Conservation (phyloP, 2,329 filamentous ascomycete genomes). For the Endoconidiophora laricicola region DNA sequence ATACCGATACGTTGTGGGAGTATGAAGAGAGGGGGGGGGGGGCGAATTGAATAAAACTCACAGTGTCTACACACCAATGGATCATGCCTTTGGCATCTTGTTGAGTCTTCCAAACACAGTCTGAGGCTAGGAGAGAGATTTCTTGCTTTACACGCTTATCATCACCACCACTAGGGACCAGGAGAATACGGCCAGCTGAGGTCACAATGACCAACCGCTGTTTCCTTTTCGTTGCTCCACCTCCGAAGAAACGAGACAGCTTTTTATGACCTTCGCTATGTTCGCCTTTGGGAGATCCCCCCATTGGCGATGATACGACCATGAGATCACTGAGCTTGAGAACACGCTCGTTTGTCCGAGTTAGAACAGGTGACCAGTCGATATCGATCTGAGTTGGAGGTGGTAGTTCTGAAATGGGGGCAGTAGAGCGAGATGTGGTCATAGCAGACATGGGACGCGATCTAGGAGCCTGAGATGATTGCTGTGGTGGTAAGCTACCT, state of each 20-base stretch:
- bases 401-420: constrained; percentile 85
- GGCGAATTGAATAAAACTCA: constrained; percentile 34
- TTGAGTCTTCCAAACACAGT: constrained; percentile 63
- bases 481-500: neutral
- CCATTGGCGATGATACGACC: constrained; percentile 62
- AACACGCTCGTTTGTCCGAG: constrained; percentile 80
- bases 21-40: no score
- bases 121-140: constrained; percentile 61
- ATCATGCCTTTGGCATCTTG: constrained; percentile 75
- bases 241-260: constrained; percentile 83
- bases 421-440: constrained; percentile 39
- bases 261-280: constrained; percentile 57
- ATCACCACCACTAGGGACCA: constrained; percentile 81
- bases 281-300: constrained; percentile 54
- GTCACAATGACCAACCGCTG: constrained; percentile 92
- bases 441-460: constrained; percentile 1
- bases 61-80: constrained; percentile 83
- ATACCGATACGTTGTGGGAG: neutral
- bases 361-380: constrained; percentile 94
- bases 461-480: neutral
- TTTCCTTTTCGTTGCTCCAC: constrained; percentile 78
- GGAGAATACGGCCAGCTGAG: constrained; percentile 72
- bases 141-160: constrained; percentile 93
- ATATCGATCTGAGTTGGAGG: constrained; percentile 96
- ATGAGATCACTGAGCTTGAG: constrained; percentile 82